Conservation (phyloP, 2,329 filamentous ascomycete species). For the Amauroascus niger region DNA sequence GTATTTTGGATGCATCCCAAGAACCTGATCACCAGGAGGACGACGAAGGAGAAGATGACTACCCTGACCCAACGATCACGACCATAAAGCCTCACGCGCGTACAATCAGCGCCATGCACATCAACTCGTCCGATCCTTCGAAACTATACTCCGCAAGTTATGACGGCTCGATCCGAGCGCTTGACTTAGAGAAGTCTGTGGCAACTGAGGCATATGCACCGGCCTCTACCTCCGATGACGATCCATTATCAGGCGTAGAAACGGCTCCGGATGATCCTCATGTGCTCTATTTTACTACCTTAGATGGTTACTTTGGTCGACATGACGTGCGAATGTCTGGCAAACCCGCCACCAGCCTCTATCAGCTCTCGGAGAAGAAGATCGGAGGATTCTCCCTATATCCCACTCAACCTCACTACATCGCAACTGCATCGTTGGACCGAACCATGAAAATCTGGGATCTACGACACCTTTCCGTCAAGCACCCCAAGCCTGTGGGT, state of each 20-base stretch:
- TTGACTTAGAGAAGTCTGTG: slow-evolving; percentile 71
- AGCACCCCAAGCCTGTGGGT: slow-evolving; percentile 61
- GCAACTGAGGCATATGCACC: slow-evolving; percentile 77
- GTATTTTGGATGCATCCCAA: slow-evolving; percentile 82
- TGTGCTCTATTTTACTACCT: slow-evolving; percentile 73
- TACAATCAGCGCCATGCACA: slow-evolving; percentile 77
- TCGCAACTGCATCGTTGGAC: slow-evolving; percentile 84
- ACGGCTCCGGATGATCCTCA: slow-evolving; percentile 62
- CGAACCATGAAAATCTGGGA: slow-evolving; percentile 90
- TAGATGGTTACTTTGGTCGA: slow-evolving; percentile 69
- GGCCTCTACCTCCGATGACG: slow-evolving; percentile 55
- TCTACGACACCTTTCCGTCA: slow-evolving; percentile 59
- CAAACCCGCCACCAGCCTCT: slow-evolving; percentile 52
- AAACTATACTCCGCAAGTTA: slow-evolving; percentile 79
- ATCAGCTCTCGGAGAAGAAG: slow-evolving; percentile 78
- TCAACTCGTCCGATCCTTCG: slow-evolving; percentile 62
- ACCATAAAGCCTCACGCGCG: slow-evolving; percentile 83
- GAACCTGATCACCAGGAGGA: slow-evolving; percentile 42
- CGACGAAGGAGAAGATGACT: slow-evolving; percentile 57
- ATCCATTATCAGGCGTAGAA: slow-evolving; percentile 76
- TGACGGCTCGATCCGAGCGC: slow-evolving; percentile 78
- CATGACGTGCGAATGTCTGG: slow-evolving; percentile 60
- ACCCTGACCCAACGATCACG: slow-evolving; percentile 66
- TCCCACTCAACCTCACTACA: slow-evolving; percentile 66
- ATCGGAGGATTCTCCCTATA: slow-evolving; percentile 88